Conservation (phyloP, 306 rosid genomes). For the Fragaria iinumae region DNA sequence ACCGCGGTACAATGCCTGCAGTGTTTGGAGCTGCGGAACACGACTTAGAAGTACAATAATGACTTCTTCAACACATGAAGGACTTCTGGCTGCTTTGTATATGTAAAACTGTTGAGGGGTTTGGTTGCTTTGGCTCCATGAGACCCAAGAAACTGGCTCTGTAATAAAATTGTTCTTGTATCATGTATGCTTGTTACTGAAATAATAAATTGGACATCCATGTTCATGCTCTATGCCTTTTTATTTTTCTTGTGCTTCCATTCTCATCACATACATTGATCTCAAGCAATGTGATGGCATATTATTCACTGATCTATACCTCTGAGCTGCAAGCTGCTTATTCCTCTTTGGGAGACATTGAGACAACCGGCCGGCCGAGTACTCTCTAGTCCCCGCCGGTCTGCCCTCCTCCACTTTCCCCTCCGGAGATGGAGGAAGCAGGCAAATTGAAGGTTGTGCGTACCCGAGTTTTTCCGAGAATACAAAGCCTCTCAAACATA, state of each 20-base stretch:
- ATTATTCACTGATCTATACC: no score
- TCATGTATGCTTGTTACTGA: neutral
- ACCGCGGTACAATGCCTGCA: neutral
- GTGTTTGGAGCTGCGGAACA: neutral
- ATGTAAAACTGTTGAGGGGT: neutral
- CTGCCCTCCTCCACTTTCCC: no score
- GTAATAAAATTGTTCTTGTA: neutral
- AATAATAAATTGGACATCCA: neutral
- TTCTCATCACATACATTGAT: neutral
- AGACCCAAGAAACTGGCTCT: neutral
- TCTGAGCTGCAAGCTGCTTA: no score
- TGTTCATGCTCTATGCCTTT: neutral
- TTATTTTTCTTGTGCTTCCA: neutral
- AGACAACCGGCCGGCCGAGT: no score
- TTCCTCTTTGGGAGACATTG: no score
- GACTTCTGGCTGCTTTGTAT: neutral
- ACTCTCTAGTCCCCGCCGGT: no score
- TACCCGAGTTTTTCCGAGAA: no score
- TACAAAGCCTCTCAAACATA: no score
- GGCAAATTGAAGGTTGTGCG: no score
- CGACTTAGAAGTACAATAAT: neutral
- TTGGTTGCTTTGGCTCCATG: neutral
- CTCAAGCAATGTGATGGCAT: neutral
- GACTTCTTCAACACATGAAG: neutral
- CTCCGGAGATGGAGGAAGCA: no score